A percentile compares a stretch with the other conserved stretches of the same genome.
phyloP scores from a whole-genome alignment of 139 green algal species.

The Zygnema circumcarinatum region DNA sequence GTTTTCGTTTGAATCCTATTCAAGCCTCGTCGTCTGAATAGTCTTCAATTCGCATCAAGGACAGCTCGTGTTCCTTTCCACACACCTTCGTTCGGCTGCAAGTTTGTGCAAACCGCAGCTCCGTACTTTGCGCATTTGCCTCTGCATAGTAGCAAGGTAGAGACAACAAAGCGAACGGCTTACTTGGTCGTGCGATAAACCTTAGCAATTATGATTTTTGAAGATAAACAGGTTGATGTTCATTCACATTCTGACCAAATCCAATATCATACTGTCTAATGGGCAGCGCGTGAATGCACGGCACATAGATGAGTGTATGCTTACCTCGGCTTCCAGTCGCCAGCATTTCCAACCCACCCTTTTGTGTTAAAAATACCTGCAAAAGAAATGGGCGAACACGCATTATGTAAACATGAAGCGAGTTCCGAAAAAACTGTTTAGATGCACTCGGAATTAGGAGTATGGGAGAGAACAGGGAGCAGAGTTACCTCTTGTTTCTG shows the following conservation, averaged over 20 bases:
- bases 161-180: too few relatives aligned
- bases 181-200: too few relatives aligned
- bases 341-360: constrained; percentile 20
- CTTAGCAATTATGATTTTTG: neutral
- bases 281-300: too few relatives aligned
- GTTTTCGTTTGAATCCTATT: neutral
- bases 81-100: constrained; percentile 39
- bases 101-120: constrained; percentile 36
- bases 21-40: too few relatives aligned
- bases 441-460: too few relatives aligned
- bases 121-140: neutral
- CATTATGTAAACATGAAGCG: neutral
- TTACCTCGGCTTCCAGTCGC: constrained; percentile 37
- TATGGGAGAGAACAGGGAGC: neutral
- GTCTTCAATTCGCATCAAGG: neutral
- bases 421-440: too few relatives aligned
- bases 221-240: neutral
- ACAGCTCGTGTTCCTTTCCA: neutral
- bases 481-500: constrained; percentile 25
- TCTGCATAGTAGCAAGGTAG: constrained; percentile 16
- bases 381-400: constrained; percentile 7
- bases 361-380: constrained; percentile 34
- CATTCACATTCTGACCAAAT: too few relatives aligned
- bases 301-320: too few relatives aligned
- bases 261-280: too few relatives aligned